Conservation (phyloP, 2,329 filamentous ascomycete species). For the Curvularia eragrostidis region DNA sequence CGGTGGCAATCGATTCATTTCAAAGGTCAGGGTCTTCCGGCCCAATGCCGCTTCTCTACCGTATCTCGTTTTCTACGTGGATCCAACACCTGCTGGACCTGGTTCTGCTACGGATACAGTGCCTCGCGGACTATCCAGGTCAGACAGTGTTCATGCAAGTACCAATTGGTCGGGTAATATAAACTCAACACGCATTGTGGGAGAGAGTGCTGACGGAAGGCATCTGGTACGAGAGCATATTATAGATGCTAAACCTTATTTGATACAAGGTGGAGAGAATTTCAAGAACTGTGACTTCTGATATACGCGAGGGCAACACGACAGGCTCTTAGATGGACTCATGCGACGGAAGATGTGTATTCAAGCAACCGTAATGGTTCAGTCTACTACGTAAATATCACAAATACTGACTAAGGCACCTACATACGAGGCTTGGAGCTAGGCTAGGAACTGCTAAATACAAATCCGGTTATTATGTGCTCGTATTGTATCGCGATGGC, state of each 20-base stretch:
- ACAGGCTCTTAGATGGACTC: not conserved
- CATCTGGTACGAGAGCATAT: slow-evolving; percentile 10
- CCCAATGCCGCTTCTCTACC: not conserved
- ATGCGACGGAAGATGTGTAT: not conserved
- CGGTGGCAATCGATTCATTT: slow-evolving; percentile 17
- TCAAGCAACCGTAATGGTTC: not conserved
- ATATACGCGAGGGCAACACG: not conserved
- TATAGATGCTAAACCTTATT: not conserved
- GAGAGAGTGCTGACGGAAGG: not conserved
- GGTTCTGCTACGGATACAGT: not conserved
- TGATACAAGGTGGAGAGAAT: not conserved
- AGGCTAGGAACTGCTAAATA: not conserved
- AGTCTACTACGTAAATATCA: not conserved
- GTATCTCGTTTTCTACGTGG: slow-evolving; percentile 20
- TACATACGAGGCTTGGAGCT: not conserved
- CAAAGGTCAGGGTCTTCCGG: slow-evolving; percentile 18
- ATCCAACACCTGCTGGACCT: not conserved
- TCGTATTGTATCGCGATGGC: not conserved
- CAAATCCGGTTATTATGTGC: not conserved
- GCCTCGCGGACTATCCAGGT: not conserved
- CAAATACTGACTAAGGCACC: not conserved
- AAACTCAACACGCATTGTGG: not conserved
- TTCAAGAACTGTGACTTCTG: not conserved
- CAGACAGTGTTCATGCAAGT: not conserved
- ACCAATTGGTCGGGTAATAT: not conserved